phyloP scores from a whole-genome alignment of 257 asterid genomes.

The Gardenia jasminoides region DNA sequence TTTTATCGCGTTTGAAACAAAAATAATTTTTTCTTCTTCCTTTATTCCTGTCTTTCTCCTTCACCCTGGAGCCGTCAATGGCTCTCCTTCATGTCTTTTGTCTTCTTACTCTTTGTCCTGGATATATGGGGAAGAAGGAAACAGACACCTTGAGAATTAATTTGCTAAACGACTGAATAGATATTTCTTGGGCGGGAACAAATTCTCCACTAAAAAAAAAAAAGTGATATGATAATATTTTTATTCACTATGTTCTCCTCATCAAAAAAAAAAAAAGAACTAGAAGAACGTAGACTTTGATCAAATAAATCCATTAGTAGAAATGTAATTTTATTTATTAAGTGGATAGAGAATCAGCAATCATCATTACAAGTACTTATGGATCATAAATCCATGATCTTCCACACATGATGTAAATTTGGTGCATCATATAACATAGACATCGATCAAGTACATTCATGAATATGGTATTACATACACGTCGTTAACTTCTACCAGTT shows the following conservation, averaged over 20 bases:
- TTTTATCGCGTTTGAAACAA: slow-evolving; percentile 29
- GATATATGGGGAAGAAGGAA: background rate
- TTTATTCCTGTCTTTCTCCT: slow-evolving; percentile 12
- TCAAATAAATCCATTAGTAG: background rate
- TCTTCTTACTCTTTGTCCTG: slow-evolving; percentile 18
- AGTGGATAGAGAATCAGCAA: too few relatives aligned
- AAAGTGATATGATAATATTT: too few relatives aligned
- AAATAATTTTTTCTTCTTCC: slow-evolving; percentile 12
- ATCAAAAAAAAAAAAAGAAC: too few relatives aligned
- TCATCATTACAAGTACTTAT: too few relatives aligned
- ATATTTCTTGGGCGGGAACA: background rate
- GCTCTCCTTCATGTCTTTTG: slow-evolving; percentile 8
- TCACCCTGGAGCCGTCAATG: slow-evolving; percentile 4
- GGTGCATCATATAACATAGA: too few relatives aligned
- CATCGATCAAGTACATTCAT: too few relatives aligned
- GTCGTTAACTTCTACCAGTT: too few relatives aligned
- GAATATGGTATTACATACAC: too few relatives aligned
- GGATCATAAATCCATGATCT: too few relatives aligned
- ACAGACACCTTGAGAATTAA: background rate
- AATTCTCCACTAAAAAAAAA: background rate
- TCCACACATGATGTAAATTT: too few relatives aligned
- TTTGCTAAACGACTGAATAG: background rate
- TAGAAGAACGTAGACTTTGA: background rate
- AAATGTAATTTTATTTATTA: too few relatives aligned
- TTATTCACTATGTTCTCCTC: background rate